Evolutionary conservation across 2,329 filamentous ascomycete genomes (phyloP), one percentile per base, ranked within the genome.

Genomic region (Ophiostoma australiae): DNA sequence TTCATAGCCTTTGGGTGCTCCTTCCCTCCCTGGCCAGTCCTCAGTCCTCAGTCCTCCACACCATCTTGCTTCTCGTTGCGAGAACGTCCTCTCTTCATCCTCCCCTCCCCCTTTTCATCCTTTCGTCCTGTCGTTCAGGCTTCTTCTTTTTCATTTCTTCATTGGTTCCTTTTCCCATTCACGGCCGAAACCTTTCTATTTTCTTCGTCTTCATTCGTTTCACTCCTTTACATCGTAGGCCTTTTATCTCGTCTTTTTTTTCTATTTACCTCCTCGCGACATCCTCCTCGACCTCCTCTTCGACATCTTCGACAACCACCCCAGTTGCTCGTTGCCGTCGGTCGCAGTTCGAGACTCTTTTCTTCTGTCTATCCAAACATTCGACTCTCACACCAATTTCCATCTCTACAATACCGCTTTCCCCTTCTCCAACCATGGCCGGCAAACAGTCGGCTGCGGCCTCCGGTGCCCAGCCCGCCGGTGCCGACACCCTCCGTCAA

Each of bases 381-480:
- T 61, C n/a, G 11, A 67, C 15, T 20, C 8, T 13, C 23, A 11
- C 31, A 71, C 27, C 58, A 17, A 35, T 23, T 15, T 31, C 10
- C 31, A 27, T 27, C 27, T 48, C 37, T 33, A 13, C 66, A 39
- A 31, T 10, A 15, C 23, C 13, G 23, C 20, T n/a, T 67, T 23
- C 63, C 63, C 7, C 61, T 23, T 31, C 63, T 20, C 52, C 37
- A 52, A 76, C 70, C 77, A 88, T 88, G 86, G 84, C 85, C 76
- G 81, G 82, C 66, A 82, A 84, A 72, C 85, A 83, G 80, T 82
- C 84, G 77, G 81, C 83, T 77, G 81, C 85, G 79, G 81, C 85
- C 79, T 87, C 88, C 55, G 88, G 88, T 80, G 84, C 85, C 77
- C 86, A 89, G 76, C 79, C 84, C 71, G 82, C 82, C 76, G 85